Evolutionary conservation across 169 alveolate genomes (phyloP), one percentile per base, ranked within the genome.

Genomic region (Haemoproteus tartakovskyi): DNA sequence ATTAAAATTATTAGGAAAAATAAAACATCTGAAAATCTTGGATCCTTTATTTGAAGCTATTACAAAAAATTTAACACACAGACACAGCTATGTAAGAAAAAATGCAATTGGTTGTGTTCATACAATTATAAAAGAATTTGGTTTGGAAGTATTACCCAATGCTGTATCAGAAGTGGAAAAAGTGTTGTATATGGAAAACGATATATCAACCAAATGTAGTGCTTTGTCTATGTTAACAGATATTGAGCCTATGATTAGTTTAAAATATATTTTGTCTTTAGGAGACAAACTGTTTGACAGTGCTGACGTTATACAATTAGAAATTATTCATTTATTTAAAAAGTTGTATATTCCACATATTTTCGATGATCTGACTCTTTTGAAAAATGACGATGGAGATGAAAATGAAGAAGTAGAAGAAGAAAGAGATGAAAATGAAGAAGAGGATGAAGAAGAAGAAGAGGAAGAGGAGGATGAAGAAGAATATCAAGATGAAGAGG

Each of bases 81-180:
- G 91, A 38, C 98, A 95, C 67, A 94, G 96, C 26, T 96, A 96
- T 85, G 99, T 96, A 0, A 86, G 96, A 74, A 92, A 97, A 79
- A 95, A 95, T 70, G 98, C 98, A 0, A 85, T 96, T 9, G 87
- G 94, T 89, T 94, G 98, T 60, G 46, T 95, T 12, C 90, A 94
- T 61, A 85, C 93, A 37, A 94, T 96, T 38, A 93, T 92, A 9
- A 87, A 89, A 48, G 90, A 92, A 45, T 92, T 93, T 62, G 99
- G 99, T 36, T 86, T 89, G 9, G 98, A 95, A 48, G 80, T 91
- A 9, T 86, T 96, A 1, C 93, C 95, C 6, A 95, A 95, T 43
- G 41, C 84, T 46, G 63, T 78, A 79, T 51, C 93, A 87, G 81
- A 83, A 30, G 92, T 91, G 47, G 94, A 90, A 48, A 87, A 90